Conservation (phyloP, 2,329 filamentous ascomycete species). For the Rosellinia necatrix region DNA sequence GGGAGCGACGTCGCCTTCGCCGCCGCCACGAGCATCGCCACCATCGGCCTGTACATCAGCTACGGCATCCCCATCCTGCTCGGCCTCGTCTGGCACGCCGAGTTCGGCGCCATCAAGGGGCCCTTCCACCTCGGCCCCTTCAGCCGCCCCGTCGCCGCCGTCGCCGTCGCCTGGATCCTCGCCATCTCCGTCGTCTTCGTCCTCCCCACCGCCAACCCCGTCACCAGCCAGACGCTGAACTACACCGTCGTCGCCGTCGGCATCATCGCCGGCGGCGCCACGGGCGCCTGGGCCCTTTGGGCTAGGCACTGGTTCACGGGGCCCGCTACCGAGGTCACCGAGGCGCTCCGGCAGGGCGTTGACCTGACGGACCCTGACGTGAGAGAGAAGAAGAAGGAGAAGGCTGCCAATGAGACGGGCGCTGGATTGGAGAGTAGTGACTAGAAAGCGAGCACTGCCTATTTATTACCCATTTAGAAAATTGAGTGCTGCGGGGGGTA, state of each 20-base stretch:
- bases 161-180: slow-evolving; percentile 56
- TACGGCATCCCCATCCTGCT: slow-evolving; percentile 58
- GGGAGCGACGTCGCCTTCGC: slow-evolving; percentile 60
- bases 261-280: slow-evolving; percentile 55
- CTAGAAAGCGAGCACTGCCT: not conserved
- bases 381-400: slow-evolving; percentile 43
- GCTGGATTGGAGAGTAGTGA: slow-evolving; percentile 5
- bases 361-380: slow-evolving; percentile 52
- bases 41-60: slow-evolving; percentile 61
- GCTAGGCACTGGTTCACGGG: slow-evolving; percentile 61
- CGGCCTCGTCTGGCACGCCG: slow-evolving; percentile 54
- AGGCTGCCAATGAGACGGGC: not conserved
- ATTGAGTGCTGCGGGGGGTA: too few species aligned
- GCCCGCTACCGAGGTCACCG: slow-evolving; percentile 56
- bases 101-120: slow-evolving; percentile 57
- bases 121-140: slow-evolving; percentile 57
- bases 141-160: slow-evolving; percentile 52
- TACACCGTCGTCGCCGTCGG: slow-evolving; percentile 64
- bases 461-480: too few species aligned
- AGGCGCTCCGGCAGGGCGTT: slow-evolving; percentile 53
- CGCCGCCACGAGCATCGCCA: slow-evolving; percentile 63
- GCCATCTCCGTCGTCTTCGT: slow-evolving; percentile 64
- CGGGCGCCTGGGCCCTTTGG: slow-evolving; percentile 56
- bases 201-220: slow-evolving; percentile 59
- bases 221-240: slow-evolving; percentile 60